Evolutionary conservation across 192 early-diverging fungal species (phyloP), one percentile per base, ranked within the genome.

Genomic region (Umbelopsis sp.): DNA sequence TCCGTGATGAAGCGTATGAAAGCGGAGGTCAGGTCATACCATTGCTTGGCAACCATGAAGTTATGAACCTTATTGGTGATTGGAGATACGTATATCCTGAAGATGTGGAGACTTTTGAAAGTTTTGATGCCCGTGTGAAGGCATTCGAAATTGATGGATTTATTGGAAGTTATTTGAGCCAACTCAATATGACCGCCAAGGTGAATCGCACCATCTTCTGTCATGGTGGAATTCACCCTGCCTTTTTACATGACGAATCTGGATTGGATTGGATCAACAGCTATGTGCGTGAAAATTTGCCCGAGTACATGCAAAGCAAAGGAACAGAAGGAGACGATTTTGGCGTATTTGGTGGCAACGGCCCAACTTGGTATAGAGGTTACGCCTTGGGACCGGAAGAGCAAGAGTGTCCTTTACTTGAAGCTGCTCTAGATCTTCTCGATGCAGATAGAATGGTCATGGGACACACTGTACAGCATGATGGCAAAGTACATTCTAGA

Each of bases 381-480:
- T 90, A 86, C 72, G 89, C 87, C 0, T 47, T 75, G 46, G 83
- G 88, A 15, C 67, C 68, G 18, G 87, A 89, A 49, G 49, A 66
- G 3, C 61, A 47, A 2, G 81, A 82, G 11, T 90, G 89, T 64
- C 23, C 37, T 18, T 12, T 79, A 41, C 69, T 90, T 44, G 73
- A 81, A 5, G 30, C 74, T 21, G 83, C 89, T 0, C 64, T 90
- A 5, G 71, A 75, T 27, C 27, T 69, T 23, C 53, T 90, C 76
- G 75, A 79, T 46, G 77, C 87, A 1, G 87, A 85, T 65, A 81
- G 91, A 6, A 87, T 93, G 80, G 84, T 93, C 18, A 78, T 91
- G 15, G 91, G 90, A 20, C 91, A 92, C 53, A 92, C 89, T 1
- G 80, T 84, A 13, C 90, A 91, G 66, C 74, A 70, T 0, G 75